Conservation (phyloP, 2,329 filamentous ascomycete species). For the Diaporthe vexans region DNA sequence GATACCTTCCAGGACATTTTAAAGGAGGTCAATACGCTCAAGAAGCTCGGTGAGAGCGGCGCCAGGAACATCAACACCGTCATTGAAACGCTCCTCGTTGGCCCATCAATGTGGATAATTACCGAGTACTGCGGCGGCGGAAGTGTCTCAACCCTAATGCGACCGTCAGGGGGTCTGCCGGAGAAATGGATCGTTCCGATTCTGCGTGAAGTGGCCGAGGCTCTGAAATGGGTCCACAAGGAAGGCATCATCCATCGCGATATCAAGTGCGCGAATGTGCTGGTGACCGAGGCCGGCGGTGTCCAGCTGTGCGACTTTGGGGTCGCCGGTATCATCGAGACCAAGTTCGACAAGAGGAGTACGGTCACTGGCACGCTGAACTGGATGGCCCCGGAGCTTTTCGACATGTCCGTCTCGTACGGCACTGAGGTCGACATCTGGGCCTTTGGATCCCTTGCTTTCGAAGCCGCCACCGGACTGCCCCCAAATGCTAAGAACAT, state of each 20-base stretch:
- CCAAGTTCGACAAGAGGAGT: conserved; percentile 80
- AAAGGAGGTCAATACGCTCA: conserved; percentile 78
- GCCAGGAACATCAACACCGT: conserved; percentile 86
- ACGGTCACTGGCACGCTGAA: conserved; percentile 87
- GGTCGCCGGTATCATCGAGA: conserved; percentile 83
- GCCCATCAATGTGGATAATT: conserved; percentile 88
- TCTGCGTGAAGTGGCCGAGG: conserved; percentile 75
- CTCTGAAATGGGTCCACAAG: conserved; percentile 76
- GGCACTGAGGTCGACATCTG: conserved; percentile 85
- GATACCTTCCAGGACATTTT: conserved; percentile 79
- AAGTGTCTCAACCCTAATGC: conserved; percentile 81
- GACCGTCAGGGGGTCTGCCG: conserved; percentile 73
- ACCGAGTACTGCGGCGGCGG: conserved; percentile 89
- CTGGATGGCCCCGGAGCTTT: conserved; percentile 89
- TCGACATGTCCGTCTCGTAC: conserved; percentile 74
- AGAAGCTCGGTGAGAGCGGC: conserved; percentile 79
- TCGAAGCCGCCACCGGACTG: conserved; percentile 83
- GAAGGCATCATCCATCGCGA: conserved; percentile 80
- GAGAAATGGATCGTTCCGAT: conserved; percentile 80
- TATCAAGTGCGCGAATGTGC: conserved; percentile 83
- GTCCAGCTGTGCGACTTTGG: conserved; percentile 90
- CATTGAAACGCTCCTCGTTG: conserved; percentile 82
- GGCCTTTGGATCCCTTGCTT: conserved; percentile 86
- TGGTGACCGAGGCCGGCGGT: conserved; percentile 81
- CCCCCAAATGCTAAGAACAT: conserved; percentile 77